phyloP scores from a whole-genome alignment of 2,329 filamentous ascomycete species.

The Talaromyces marneffei region DNA sequence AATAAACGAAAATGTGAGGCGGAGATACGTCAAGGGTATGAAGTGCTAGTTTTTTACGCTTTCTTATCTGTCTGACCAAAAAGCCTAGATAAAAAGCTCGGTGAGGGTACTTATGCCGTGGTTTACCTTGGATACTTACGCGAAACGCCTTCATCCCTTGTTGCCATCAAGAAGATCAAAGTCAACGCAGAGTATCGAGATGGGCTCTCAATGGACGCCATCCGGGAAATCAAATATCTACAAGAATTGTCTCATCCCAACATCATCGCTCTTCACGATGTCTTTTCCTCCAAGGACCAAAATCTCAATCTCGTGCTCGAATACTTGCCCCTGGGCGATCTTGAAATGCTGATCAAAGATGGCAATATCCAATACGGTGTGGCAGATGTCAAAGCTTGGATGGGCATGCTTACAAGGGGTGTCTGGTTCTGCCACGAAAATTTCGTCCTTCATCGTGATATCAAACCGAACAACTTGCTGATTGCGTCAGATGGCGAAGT shows the following conservation, averaged over 20 bases:
- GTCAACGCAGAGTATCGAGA: slow-evolving; percentile 63
- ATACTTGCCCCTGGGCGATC: slow-evolving; percentile 85
- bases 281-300: slow-evolving; percentile 94
- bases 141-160: slow-evolving; percentile 62
- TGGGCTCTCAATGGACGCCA: slow-evolving; percentile 87
- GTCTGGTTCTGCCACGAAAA: slow-evolving; percentile 97
- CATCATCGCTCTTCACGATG: slow-evolving; percentile 85
- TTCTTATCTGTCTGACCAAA: neutral
- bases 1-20: slow-evolving; percentile 73
- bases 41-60: neutral
- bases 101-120: slow-evolving; percentile 94
- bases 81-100: slow-evolving; percentile 70
- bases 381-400: slow-evolving; percentile 95
- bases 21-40: slow-evolving; percentile 81
- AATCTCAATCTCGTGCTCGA: slow-evolving; percentile 95
- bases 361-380: slow-evolving; percentile 73
- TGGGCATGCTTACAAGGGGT: slow-evolving; percentile 89
- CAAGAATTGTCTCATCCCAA: slow-evolving; percentile 93
- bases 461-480: slow-evolving; percentile 97
- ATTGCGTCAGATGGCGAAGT: slow-evolving; percentile 89
- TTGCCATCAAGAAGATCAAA: slow-evolving; percentile 61
- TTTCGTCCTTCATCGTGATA: slow-evolving; percentile 90
- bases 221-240: slow-evolving; percentile 91
- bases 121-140: slow-evolving; percentile 84
- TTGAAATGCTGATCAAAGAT: slow-evolving; percentile 91